Conservation (phyloP, 192 early-diverging fungal species). For the Mortierella alpina region DNA sequence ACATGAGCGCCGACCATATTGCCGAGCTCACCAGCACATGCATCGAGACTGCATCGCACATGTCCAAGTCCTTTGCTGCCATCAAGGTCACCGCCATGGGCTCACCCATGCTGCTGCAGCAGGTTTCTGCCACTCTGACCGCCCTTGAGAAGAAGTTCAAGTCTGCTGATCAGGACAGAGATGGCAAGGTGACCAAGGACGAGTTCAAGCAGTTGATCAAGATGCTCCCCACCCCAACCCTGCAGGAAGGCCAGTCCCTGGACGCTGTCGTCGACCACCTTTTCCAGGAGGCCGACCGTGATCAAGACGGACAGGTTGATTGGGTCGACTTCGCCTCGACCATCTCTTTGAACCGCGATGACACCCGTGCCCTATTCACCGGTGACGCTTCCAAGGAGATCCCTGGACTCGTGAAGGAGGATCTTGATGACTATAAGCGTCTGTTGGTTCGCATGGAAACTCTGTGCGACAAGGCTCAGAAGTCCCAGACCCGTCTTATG, state of each 20-base stretch:
- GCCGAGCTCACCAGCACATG: constrained; percentile 75
- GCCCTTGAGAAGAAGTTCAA: constrained; percentile 62
- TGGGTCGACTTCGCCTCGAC: constrained; percentile 72
- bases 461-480: constrained; percentile 71
- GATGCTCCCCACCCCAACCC: constrained; percentile 33
- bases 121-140: constrained; percentile 70
- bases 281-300: constrained; percentile 61
- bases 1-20: constrained; percentile 75
- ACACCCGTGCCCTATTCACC: constrained; percentile 61
- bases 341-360: constrained; percentile 72
- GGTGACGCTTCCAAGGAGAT: constrained; percentile 15
- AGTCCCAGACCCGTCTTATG: constrained; percentile 78
- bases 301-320: constrained; percentile 71
- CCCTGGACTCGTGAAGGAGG: constrained; percentile 56
- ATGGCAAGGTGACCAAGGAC: constrained; percentile 51
- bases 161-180: constrained; percentile 34
- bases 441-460: constrained; percentile 76
- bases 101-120: constrained; percentile 78
- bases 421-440: constrained; percentile 77
- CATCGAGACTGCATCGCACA: constrained; percentile 74
- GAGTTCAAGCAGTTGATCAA: constrained; percentile 49
- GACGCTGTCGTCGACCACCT: constrained; percentile 42
- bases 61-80: constrained; percentile 82
- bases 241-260: constrained; percentile 20
- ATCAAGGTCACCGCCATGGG: constrained; percentile 89